Base-by-base conservation (phyloP, 2,329 filamentous ascomycete genomes). In the Colletotrichum sp. region DNA sequence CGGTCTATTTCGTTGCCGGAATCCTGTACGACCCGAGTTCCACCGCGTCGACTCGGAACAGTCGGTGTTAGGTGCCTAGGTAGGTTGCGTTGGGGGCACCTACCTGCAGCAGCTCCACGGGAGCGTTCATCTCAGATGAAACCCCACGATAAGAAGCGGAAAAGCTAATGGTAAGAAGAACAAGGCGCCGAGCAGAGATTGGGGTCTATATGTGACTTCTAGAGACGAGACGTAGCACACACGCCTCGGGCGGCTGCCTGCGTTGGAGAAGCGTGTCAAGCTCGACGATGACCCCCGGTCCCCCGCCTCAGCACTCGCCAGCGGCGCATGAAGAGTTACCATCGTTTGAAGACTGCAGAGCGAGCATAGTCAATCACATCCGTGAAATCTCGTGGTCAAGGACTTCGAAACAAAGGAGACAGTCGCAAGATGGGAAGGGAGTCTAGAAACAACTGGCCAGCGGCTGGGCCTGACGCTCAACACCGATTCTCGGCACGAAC, bases 201-300 rank as follows among this genome's bases (percentile, higher is more conserved):
- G 74, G 61, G 60, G 60, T 71, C 74, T 76, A 67, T 70, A 75
- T 75, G 72, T 71, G 72, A 76, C 60, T 38, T 48, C 21, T 12
- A 6, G 24, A 67, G 48, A 18, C 55, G 43, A 48, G 32, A 74
- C 34, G 60, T 64, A 43, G 63, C 63, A 71, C 43, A 38, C 65
- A 67, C 65, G 43, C 64, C 32, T 43, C n/a, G 30, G 57, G 67
- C 71, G 60, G 72, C 55, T 75, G 72, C 65, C 32, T 6, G 21
- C 26, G 72, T 71, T 67, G 71, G 60, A 75, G 71, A 66, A 65
- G 65, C 61, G 74, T 76, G 34, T 76, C 74, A 74, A 65, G 66
- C 48, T 76, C 43, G 61, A 52, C 36, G 34, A 32, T n/a, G 34
- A 7, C 48, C 48, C 52, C 65, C 43, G 55, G 43, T 63, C 24